phyloP scores from a whole-genome alignment of 345 rosid species.

The Gossypium thurberi region DNA sequence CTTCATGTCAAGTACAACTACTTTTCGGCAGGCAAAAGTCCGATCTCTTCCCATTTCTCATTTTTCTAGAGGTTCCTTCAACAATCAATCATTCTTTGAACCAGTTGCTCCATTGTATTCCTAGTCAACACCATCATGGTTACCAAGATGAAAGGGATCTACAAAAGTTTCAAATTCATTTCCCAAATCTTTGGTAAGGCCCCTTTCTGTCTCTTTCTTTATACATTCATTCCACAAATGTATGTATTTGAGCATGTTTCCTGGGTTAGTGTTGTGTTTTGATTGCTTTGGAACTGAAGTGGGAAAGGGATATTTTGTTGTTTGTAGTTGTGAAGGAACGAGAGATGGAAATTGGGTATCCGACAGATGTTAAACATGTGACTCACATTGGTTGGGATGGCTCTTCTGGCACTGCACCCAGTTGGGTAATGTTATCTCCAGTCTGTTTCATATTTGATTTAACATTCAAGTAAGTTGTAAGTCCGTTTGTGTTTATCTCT shows the following conservation, averaged over 20 bases:
- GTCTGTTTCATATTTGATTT: background rate
- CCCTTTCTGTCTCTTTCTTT: background rate
- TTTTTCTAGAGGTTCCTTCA: constrained; percentile 7
- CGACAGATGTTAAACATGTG: constrained; percentile 93
- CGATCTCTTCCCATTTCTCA: constrained; percentile 7
- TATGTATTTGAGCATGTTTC: background rate
- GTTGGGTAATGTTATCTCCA: constrained; percentile 59
- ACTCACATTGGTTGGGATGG: constrained; percentile 91
- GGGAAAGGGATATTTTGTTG: constrained; percentile 9
- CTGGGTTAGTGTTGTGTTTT: background rate
- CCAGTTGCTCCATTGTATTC: constrained; percentile 11
- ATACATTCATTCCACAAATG: background rate
- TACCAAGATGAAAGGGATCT: constrained; percentile 76
- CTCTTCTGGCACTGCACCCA: constrained; percentile 60
- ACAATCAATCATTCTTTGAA: constrained; percentile 9
- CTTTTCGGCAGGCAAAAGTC: constrained; percentile 26
- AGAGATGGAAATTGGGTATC: constrained; percentile 84
- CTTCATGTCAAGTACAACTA: constrained; percentile 11
- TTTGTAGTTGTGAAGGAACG: constrained; percentile 64
- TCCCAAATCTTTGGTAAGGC: constrained; percentile 75
- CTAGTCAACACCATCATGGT: constrained; percentile 39
- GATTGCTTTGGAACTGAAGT: constrained; percentile 5
- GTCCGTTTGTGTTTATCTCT: background rate
- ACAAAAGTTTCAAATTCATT: constrained; percentile 81
- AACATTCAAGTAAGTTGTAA: background rate